These are phyloP conservation scores for Lithocarpus polystachyus DNA, from an alignment of 306 rosid genomes.

Conservation along the genomic window DNA sequence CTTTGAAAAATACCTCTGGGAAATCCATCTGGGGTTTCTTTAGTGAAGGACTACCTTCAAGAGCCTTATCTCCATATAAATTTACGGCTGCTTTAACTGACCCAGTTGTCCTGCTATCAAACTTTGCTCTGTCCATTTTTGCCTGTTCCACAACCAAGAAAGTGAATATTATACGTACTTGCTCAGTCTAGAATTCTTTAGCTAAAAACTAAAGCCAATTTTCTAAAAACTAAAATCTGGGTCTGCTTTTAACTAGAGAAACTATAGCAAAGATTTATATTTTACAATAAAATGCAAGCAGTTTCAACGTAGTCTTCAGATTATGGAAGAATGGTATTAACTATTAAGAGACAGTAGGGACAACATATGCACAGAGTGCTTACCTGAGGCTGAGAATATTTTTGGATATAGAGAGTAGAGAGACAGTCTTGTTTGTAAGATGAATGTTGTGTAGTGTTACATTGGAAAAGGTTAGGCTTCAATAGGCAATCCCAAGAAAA, in stretches of 20 bases:
- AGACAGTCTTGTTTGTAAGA: background rate
- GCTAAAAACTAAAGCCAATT: background rate
- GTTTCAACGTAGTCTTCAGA: background rate
- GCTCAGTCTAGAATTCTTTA: background rate
- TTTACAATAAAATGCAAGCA: background rate
- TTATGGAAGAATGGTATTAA: background rate
- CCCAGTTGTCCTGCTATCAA: conserved; percentile 43
- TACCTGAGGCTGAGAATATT: conserved; percentile 27
- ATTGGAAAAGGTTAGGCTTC: background rate
- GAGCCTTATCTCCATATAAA: conserved; percentile 47
- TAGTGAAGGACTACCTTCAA: conserved; percentile 31
- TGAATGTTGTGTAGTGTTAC: conserved; percentile 1
- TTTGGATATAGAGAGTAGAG: conserved; percentile 1
- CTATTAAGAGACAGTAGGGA: background rate
- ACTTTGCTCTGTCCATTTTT: conserved; percentile 50
- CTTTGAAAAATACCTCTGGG: conserved; percentile 42
- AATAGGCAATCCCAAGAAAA: conserved; percentile 16
- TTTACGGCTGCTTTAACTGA: conserved; percentile 52
- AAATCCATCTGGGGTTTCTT: conserved; percentile 40
- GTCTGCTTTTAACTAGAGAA: background rate
- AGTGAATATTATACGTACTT: background rate
- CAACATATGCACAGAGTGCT: background rate
- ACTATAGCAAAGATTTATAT: background rate
- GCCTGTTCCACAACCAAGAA: conserved; percentile 21
- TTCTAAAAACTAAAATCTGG: background rate